A percentile compares a stretch with the other conserved stretches of the same genome.
Conservation (phyloP, 2,329 filamentous ascomycete genomes). For the Calcarisporium arbuscula region DNA sequence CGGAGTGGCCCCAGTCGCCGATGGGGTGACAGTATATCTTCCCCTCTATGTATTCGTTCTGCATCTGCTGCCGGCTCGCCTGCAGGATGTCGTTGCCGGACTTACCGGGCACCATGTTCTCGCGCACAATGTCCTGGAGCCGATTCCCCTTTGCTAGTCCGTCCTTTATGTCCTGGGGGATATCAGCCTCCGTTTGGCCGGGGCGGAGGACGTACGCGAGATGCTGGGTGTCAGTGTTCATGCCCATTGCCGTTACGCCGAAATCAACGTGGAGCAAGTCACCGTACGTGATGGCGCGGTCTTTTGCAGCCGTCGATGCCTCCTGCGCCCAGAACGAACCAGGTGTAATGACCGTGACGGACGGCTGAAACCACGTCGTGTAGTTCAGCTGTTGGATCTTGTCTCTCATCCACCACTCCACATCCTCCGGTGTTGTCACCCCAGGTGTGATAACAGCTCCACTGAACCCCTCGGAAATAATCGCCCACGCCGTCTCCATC, state of each 20-base stretch:
- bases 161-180: conserved; percentile 33
- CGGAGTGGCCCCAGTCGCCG: conserved; percentile 45
- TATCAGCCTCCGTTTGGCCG: conserved; percentile 31
- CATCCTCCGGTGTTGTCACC: conserved; percentile 35
- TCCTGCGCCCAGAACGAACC: conserved; percentile 9
- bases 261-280: conserved; percentile 45
- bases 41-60: conserved; percentile 35
- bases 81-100: conserved; percentile 40
- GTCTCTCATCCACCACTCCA: conserved; percentile 47
- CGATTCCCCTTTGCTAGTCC: conserved; percentile 40
- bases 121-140: conserved; percentile 40
- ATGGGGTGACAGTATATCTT: conserved; percentile 44
- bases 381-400: conserved; percentile 42
- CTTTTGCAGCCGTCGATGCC: conserved; percentile 10
- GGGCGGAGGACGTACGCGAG: conserved; percentile 41
- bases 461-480: conserved; percentile 40
- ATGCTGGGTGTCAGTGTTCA: conserved; percentile 44
- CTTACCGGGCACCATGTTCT: conserved; percentile 36
- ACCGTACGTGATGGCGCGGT: conserved; percentile 35
- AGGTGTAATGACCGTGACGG: conserved; percentile 34
- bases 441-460: conserved; percentile 35
- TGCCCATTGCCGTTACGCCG: conserved; percentile 34
- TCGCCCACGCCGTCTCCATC: conserved; percentile 45
- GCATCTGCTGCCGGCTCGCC: conserved; percentile 32
- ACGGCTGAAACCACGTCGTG: conserved; percentile 46